Base-by-base conservation (phyloP, 371 early-diverging fungal species). In the Polyrhizophydium stewartii region DNA sequence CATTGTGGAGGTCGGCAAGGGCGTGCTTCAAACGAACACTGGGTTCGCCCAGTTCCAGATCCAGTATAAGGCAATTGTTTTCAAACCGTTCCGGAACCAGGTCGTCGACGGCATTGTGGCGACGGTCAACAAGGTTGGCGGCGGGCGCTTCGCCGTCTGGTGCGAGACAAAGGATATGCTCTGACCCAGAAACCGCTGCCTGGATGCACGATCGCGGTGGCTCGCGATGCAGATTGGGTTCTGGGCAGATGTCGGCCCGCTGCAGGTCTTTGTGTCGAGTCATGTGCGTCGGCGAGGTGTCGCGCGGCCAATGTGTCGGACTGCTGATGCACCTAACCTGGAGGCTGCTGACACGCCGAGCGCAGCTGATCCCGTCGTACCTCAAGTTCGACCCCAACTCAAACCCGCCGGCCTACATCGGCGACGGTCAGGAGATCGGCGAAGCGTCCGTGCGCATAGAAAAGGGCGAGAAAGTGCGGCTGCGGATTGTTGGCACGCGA, bases 31-130 rank as follows among this genome's bases (percentile, higher is more conserved):
- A 56, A 86, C 90, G 13, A 88, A 89, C 7, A 82, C 85, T 19
- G 99, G 99, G 1, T 78, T 86, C 55, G 98, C 96, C 27, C 94
- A 96, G 73, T 99, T 96, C 75, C 81, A 82, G 37, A 90, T 98
- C 19, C 80, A 85, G 37, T 99, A 99, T 76, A 90, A 90, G 64
- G 99, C 99, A 9, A 89, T 99, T 63, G 92, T 98, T 6, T 93
- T 98, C 67, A 97, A 94, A 69, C 98, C 99, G 24, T 95, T 92
- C 77, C 97, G 93, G 65, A 92, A 92, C 51, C 94, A 99, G 77
- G 98, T 99, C 1, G 79, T 99, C 2, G 98, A 99, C 73, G 99
- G 92, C 0, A 84, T 92, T 17, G 96, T 98, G 2, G 91, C 90
- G 0, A 90, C 89, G 33, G 97, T 98, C 17, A 97, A 93, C 69